phyloP scores from a whole-genome alignment of 2,329 filamentous ascomycete genomes.

The Fusarium cyanostomum region DNA sequence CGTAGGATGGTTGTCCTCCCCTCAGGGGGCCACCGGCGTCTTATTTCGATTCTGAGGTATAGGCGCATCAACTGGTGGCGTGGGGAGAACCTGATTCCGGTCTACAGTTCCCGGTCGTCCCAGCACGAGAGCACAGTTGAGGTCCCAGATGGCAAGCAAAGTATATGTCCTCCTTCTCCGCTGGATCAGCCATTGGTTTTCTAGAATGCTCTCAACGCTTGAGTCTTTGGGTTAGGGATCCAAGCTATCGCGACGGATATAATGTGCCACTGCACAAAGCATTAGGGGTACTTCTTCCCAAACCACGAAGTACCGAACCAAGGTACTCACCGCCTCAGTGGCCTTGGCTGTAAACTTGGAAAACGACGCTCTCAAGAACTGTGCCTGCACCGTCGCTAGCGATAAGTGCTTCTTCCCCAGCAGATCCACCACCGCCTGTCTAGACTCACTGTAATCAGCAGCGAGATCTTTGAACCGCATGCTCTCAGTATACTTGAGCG shows the following conservation, averaged over 20 bases:
- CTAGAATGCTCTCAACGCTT: slow-evolving; percentile 59
- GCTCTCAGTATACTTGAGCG: slow-evolving; percentile 66
- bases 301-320: neutral
- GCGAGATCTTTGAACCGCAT: slow-evolving; percentile 71
- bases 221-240: slow-evolving; percentile 60
- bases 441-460: slow-evolving; percentile 68
- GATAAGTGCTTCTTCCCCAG: slow-evolving; percentile 67
- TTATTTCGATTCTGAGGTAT: slow-evolving; percentile 58
- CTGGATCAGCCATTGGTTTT: slow-evolving; percentile 68
- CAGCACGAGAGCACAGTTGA: slow-evolving; percentile 62
- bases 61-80: slow-evolving; percentile 63
- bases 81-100: slow-evolving; percentile 56
- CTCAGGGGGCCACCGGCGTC: slow-evolving; percentile 58
- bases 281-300: neutral
- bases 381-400: slow-evolving; percentile 65
- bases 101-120: slow-evolving; percentile 67
- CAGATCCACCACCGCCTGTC: slow-evolving; percentile 61
- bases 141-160: slow-evolving; percentile 61
- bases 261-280: slow-evolving; percentile 59
- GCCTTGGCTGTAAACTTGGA: slow-evolving; percentile 68
- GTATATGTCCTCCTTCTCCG: slow-evolving; percentile 65
- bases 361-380: slow-evolving; percentile 65
- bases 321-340: slow-evolving; percentile 59
- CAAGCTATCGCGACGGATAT: slow-evolving; percentile 61
- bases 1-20: slow-evolving; percentile 64